Evolutionary conservation across 169 alveolate genomes (phyloP).

Genomic region (Babesia bigemina): DNA sequence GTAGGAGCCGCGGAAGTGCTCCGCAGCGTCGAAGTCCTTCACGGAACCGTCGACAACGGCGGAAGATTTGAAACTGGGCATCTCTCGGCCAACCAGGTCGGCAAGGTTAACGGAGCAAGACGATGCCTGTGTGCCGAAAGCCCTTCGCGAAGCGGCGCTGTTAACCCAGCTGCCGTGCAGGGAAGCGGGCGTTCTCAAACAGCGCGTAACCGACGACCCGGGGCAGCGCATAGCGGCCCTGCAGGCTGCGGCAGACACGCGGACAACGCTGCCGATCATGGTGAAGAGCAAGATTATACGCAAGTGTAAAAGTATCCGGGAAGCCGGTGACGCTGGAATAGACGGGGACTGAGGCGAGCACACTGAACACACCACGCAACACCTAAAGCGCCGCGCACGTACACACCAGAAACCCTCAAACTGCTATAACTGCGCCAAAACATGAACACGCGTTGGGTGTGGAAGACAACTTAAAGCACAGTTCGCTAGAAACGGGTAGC

Average conservation of each 20-base stretch:
- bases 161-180: neutral
- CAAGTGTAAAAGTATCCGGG: neutral
- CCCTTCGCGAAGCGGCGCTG: neutral
- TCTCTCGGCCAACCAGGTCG: conserved; percentile 64
- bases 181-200: neutral
- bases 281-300: neutral
- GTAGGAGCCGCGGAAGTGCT: conserved; percentile 68
- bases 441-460: too few species aligned
- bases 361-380: neutral
- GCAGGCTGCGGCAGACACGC: conserved; percentile 27
- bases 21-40: conserved; percentile 63
- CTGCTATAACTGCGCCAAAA: too few species aligned
- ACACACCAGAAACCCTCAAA: too few species aligned
- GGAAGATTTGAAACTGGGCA: conserved; percentile 70
- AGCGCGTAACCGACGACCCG: neutral
- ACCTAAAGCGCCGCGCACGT: neutral
- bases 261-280: conserved; percentile 10
- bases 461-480: too few species aligned
- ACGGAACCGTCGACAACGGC: conserved; percentile 69
- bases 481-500: too few species aligned
- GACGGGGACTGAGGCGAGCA: neutral
- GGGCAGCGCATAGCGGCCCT: neutral
- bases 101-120: conserved; percentile 1
- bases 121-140: conserved; percentile 14
- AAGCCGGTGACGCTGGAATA: neutral